Percentiles rank a stretch among this genome's conserved stretches.
Conservation (phyloP, 2,329 filamentous ascomycete genomes). For the Fusarium annulatum region DNA sequence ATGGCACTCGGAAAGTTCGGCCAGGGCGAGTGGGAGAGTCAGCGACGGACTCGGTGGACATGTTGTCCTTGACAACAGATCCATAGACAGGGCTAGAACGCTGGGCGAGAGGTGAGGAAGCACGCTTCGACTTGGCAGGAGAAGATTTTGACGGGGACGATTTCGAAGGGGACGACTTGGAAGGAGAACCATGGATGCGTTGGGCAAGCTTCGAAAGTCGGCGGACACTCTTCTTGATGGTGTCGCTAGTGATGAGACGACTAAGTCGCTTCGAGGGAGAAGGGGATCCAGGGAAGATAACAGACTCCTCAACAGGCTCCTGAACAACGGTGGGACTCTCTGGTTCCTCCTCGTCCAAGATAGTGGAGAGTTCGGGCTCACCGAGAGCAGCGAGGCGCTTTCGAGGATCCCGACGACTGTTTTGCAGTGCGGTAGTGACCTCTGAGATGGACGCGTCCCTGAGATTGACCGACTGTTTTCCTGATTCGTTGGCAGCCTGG, state of each 20-base stretch:
- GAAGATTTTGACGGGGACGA: constrained; percentile 12
- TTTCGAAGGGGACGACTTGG: background rate
- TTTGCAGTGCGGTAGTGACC: constrained; percentile 33
- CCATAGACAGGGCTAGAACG: constrained; percentile 23
- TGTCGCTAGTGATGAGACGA: constrained; percentile 43
- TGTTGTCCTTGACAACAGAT: constrained; percentile 4
- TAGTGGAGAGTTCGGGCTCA: constrained; percentile 41
- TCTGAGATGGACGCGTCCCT: constrained; percentile 44
- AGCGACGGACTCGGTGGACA: background rate
- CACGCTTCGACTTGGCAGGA: constrained; percentile 41
- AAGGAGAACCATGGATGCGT: background rate
- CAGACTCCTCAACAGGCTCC: constrained; percentile 38
- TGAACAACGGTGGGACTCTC: constrained; percentile 41
- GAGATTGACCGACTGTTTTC: constrained; percentile 40
- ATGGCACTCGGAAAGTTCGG: constrained; percentile 34
- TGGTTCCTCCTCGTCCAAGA: constrained; percentile 46
- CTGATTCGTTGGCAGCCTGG: constrained; percentile 33
- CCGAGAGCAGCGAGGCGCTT: constrained; percentile 39
- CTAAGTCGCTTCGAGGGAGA: constrained; percentile 49
- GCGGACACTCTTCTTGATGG: constrained; percentile 38
- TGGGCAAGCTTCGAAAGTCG: constrained; percentile 35
- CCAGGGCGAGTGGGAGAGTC: constrained; percentile 29
- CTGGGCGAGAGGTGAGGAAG: constrained; percentile 43
- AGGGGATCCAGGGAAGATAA: constrained; percentile 38
- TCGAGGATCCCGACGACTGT: constrained; percentile 38